A percentile compares a stretch with the other conserved stretches of the same genome.
These are phyloP conservation scores for Fusarium chlamydosporum DNA, from an alignment of 2,329 filamentous ascomycete genomes.

Conservation along the genomic window DNA sequence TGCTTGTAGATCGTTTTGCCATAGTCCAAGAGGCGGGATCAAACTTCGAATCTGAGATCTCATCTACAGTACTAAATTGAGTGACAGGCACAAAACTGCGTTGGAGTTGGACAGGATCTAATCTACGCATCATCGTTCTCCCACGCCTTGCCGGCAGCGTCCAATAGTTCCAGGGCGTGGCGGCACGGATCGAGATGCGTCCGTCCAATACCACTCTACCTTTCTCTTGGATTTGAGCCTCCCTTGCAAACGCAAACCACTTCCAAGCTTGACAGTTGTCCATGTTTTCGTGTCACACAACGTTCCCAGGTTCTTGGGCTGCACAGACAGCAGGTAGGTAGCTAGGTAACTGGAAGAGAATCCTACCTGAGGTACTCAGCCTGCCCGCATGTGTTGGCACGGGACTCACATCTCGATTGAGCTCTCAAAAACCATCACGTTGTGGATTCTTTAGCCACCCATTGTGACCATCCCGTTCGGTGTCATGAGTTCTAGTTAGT, in stretches of 20 bases:
- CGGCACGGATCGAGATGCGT: slow-evolving; percentile 44
- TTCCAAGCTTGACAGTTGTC: slow-evolving; percentile 12
- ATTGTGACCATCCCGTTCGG: neutral
- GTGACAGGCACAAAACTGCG: slow-evolving; percentile 10
- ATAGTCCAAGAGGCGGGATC: neutral
- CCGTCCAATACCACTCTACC: slow-evolving; percentile 8
- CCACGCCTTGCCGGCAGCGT: slow-evolving; percentile 25
- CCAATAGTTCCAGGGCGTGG: slow-evolving; percentile 39
- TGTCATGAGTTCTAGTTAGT: slow-evolving; percentile 7
- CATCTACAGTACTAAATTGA: slow-evolving; percentile 3
- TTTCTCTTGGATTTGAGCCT: slow-evolving; percentile 7
- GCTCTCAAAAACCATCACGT: neutral
- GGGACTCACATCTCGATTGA: slow-evolving; percentile 9
- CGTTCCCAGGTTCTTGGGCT: slow-evolving; percentile 4
- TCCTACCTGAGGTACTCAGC: neutral
- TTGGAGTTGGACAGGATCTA: slow-evolving; percentile 30
- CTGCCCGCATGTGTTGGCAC: slow-evolving; percentile 6
- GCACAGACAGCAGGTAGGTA: neutral
- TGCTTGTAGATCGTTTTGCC: slow-evolving; percentile 15
- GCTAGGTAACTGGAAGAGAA: neutral
- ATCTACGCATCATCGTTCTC: slow-evolving; percentile 45
- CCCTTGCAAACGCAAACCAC: slow-evolving; percentile 10
- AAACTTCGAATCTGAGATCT: slow-evolving; percentile 14
- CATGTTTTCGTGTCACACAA: neutral
- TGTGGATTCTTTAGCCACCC: slow-evolving; percentile 16